phyloP scores from a whole-genome alignment of 2,329 filamentous ascomycete species.

The Tolypocladium endophyticum region DNA sequence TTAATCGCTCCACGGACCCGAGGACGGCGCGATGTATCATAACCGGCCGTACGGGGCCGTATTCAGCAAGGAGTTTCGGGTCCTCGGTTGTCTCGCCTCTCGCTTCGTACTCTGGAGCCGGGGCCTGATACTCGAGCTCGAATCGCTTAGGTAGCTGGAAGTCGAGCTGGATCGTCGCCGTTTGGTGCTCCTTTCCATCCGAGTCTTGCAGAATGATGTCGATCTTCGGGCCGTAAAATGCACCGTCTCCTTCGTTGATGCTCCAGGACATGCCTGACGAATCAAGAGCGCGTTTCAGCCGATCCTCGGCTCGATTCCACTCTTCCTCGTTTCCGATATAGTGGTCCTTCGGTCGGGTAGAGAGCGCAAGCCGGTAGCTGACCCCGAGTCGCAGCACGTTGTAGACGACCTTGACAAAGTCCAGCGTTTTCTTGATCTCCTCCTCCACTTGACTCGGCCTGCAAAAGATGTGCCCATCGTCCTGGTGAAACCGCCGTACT shows the following conservation, averaged over 20 bases:
- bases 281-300: conserved; percentile 32
- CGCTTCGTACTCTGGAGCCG: conserved; percentile 51
- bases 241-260: conserved; percentile 71
- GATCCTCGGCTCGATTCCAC: conserved; percentile 36
- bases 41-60: conserved; percentile 57
- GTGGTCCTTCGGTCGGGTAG: conserved; percentile 65
- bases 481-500: conserved; percentile 79
- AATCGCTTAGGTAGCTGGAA: conserved; percentile 83
- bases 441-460: conserved; percentile 62
- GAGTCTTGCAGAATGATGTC: conserved; percentile 74
- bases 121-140: conserved; percentile 61
- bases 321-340: conserved; percentile 67
- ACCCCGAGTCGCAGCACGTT: conserved; percentile 54
- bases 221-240: conserved; percentile 89
- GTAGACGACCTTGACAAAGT: conserved; percentile 66
- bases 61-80: conserved; percentile 33
- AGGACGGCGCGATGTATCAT: conserved; percentile 79
- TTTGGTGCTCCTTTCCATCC: conserved; percentile 78
- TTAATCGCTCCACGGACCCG: conserved; percentile 73
- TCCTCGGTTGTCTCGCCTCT: conserved; percentile 40
- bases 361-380: conserved; percentile 65
- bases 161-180: conserved; percentile 80
- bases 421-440: conserved; percentile 64
- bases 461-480: conserved; percentile 88
- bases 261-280: conserved; percentile 65